Evolutionary conservation across 1,284 basidiomycete species (phyloP), one percentile per base, ranked within the genome.

Genomic region (Cutaneotrichosporon daszewskae): DNA sequence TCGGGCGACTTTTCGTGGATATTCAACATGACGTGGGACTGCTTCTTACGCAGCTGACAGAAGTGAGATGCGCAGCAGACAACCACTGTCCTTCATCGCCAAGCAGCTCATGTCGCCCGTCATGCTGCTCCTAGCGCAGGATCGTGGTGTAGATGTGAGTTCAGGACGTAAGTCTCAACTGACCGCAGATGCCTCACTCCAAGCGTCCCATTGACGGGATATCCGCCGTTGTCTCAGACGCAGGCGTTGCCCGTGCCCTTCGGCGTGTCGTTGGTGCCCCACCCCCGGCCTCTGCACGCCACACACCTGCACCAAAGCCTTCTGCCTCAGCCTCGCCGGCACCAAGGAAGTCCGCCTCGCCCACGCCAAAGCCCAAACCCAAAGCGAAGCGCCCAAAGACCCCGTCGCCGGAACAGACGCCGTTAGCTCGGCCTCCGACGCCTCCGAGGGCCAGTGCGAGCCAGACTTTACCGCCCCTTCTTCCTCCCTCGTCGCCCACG

Each of bases 81-180:
- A 51, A 32, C 54, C 58, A 1, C 42, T 60, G 11, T 23, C 43
- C 4, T 47, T 64, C 36, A 47, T 66, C 32, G 24, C 54, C 7
- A 48, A 50, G 16, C 62, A 64, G 14, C 53, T 66, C 10, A 32
- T 66, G 6, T 26, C 45, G 3, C 64, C 64, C 0, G 43, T 61
- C 5, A 45, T 53, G 1, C 18, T n/a, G 8, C 27, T 59, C n/a
- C 25, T 60, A 6, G 49, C 54, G 11, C 40, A 51, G n/a, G 51
- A 49, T 27, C 51, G 54, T 2, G 52, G 47, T 7, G 45, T 50
- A 2, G 45, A 52, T 18, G 45, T 45, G 19, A 40, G 43, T n/a
- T 17, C 13, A 3, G 3, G 20, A 19, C 22, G 5, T 18, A 17
- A 7, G 1, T 10, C 2, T 3, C 2, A 29, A 19, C 48, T 50